phyloP scores from a whole-genome alignment of 306 rosid species.

The Gastrolobium villosum region DNA sequence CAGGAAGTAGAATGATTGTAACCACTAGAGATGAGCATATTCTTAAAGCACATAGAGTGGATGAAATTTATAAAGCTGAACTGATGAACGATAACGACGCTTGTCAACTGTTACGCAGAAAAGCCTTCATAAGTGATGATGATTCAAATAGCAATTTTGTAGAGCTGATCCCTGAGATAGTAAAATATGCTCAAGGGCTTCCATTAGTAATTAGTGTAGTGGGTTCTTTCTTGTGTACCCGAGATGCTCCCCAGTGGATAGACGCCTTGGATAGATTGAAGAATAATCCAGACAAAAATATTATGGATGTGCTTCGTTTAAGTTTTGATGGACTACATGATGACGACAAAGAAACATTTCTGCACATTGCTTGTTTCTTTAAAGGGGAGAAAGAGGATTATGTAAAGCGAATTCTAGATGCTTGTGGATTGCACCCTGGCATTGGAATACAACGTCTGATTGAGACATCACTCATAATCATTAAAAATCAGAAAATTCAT shows the following conservation, averaged over 20 bases:
- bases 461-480: conserved; percentile 21
- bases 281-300: neutral
- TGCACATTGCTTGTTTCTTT: conserved; percentile 20
- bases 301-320: neutral
- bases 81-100: neutral
- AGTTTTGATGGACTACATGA: neutral
- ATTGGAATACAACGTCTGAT: neutral
- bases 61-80: neutral
- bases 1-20: conserved; percentile 8
- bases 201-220: neutral
- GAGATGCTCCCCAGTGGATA: neutral
- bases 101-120: neutral
- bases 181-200: neutral
- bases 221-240: neutral
- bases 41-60: neutral
- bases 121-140: conserved; percentile 14
- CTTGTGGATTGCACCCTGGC: neutral
- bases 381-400: neutral
- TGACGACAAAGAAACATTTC: neutral
- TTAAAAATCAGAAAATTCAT: conserved; percentile 23
- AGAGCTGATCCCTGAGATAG: neutral
- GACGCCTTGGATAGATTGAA: neutral
- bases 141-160: neutral
- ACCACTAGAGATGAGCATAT: neutral
- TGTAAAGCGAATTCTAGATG: neutral